Evolutionary conservation across 202 grass and related monocot species (phyloP).

Genomic region (Thinopyrum obtusiflorum): DNA sequence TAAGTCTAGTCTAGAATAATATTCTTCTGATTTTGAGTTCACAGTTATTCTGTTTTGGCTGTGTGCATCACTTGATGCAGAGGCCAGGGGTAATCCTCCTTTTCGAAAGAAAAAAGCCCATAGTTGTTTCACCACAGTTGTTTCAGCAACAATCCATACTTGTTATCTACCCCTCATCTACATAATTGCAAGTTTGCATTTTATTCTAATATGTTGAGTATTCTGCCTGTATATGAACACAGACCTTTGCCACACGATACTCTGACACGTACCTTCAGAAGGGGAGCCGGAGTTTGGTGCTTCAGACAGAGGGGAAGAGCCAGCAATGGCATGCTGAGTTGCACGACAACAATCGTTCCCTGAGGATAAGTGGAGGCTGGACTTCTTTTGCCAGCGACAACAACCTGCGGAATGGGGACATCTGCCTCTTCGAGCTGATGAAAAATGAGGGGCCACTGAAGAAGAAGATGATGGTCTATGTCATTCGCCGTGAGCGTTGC

Average conservation of each 20-base stretch:
- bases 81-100: too few relatives aligned
- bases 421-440: constrained; percentile 9
- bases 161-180: not conserved
- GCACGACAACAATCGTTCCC: not conserved
- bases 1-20: not conserved
- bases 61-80: too few relatives aligned
- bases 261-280: not conserved
- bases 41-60: not conserved
- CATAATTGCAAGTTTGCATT: not conserved
- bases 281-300: not conserved
- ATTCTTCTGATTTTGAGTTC: not conserved
- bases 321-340: not conserved
- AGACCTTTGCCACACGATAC: not conserved
- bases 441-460: not conserved
- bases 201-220: not conserved
- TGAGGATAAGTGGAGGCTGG: not conserved
- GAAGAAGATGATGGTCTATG: constrained; percentile 7
- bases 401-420: not conserved
- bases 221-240: not conserved
- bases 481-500: not conserved
- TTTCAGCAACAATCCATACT: too few relatives aligned
- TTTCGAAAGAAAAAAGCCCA: too few relatives aligned
- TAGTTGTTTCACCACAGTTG: too few relatives aligned
- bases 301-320: not conserved
- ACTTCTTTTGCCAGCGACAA: not conserved